Conservation (phyloP, 176 grass and related monocot genomes). For the Neostapfia colusana region DNA sequence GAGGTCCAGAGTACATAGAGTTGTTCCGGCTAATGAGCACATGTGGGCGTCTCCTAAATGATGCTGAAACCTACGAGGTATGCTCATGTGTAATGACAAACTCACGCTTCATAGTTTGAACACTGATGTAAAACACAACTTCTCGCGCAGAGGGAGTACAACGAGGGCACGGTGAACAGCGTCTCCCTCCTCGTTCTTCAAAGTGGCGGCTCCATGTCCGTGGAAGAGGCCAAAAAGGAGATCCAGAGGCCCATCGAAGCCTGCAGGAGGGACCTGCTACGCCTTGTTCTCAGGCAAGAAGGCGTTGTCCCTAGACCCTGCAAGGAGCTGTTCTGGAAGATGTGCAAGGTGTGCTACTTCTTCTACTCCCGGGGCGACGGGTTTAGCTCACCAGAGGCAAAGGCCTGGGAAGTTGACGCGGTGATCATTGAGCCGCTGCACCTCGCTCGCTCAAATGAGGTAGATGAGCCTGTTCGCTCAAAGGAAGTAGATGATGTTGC, state of each 20-base stretch:
- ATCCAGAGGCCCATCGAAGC: constrained; percentile 29
- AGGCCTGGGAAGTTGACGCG: constrained; percentile 51
- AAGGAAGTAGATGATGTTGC: too few species aligned
- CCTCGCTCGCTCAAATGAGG: too few species aligned
- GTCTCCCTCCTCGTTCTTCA: constrained; percentile 40
- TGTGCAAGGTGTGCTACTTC: constrained; percentile 65
- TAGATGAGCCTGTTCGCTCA: too few species aligned
- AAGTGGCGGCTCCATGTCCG: constrained; percentile 31
- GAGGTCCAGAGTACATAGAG: constrained; percentile 48
- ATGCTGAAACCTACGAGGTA: constrained; percentile 58
- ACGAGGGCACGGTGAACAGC: constrained; percentile 57
- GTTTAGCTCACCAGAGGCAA: constrained; percentile 58
- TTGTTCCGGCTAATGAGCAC: constrained; percentile 60
- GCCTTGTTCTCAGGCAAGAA: constrained; percentile 48
- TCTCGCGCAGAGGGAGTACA: constrained; percentile 42
- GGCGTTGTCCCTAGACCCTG: constrained; percentile 52
- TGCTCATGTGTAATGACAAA: neutral
- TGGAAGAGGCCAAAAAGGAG: constrained; percentile 33
- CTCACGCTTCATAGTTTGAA: too few species aligned
- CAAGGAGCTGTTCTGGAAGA: constrained; percentile 82
- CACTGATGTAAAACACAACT: too few species aligned
- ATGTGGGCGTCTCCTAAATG: constrained; percentile 70
- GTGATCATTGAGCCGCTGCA: constrained; percentile 35
- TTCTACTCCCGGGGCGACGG: constrained; percentile 66
- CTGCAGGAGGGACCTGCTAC: constrained; percentile 46